Conservation (phyloP, 805 yeast species). For the Candida sakaeoensis region DNA sequence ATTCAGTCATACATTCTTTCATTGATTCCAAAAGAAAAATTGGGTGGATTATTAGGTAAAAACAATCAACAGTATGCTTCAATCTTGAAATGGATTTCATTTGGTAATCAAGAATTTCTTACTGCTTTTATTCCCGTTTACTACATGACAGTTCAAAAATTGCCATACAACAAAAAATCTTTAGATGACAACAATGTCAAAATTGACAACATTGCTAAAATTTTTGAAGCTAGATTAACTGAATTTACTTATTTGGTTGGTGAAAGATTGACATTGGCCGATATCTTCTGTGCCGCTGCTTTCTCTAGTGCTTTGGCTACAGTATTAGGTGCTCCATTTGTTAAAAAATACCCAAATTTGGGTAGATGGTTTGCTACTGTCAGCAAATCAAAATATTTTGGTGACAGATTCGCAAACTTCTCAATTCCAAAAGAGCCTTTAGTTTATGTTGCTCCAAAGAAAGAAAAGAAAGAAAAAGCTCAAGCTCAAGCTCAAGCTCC, state of each 20-base stretch:
- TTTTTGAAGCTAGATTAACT: constrained; percentile 56
- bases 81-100: constrained; percentile 74
- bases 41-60: constrained; percentile 62
- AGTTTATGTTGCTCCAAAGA: constrained; percentile 67
- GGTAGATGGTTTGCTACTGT: constrained; percentile 72
- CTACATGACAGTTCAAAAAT: constrained; percentile 56
- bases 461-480: constrained; percentile 55
- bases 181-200: constrained; percentile 45
- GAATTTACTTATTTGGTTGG: constrained; percentile 68
- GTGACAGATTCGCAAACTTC: constrained; percentile 46
- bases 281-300: constrained; percentile 50
- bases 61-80: constrained; percentile 58
- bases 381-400: constrained; percentile 42
- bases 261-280: constrained; percentile 56
- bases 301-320: constrained; percentile 51
- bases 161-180: constrained; percentile 75
- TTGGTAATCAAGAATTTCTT: constrained; percentile 66
- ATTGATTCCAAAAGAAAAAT: constrained; percentile 26
- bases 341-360: constrained; percentile 56
- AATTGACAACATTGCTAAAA: constrained; percentile 35
- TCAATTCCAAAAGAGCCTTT: constrained; percentile 62
- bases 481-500: constrained; percentile 39
- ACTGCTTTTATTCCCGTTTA: constrained; percentile 46
- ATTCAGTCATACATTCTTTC: constrained; percentile 44
- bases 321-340: constrained; percentile 65